A percentile compares a stretch with the other conserved stretches of the same genome.
These are phyloP conservation scores for Mercurialis annua DNA, from an alignment of 345 rosid species.

Conservation along the genomic window DNA sequence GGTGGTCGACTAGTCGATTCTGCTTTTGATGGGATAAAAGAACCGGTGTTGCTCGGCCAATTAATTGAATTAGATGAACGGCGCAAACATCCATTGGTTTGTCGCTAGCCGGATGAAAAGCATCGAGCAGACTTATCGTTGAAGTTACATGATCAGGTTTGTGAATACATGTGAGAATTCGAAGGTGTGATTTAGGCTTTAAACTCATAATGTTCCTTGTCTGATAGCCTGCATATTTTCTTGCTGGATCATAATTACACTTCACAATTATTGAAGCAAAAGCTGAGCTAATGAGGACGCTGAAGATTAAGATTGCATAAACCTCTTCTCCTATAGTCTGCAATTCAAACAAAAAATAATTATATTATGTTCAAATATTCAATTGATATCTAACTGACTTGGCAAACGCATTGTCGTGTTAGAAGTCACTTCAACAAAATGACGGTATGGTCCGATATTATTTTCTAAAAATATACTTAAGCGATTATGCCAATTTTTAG, in stretches of 20 bases:
- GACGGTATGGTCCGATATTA: no score
- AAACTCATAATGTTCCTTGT: conserved; percentile 32
- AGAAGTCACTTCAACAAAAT: no score
- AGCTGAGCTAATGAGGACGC: conserved; percentile 15
- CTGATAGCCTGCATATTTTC: no score
- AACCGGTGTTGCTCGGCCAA: conserved; percentile 30
- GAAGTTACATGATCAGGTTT: conserved; percentile 24
- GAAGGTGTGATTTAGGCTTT: conserved; percentile 20
- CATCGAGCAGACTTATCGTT: conserved; percentile 32
- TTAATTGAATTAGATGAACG: conserved; percentile 33
- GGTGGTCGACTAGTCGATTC: neutral
- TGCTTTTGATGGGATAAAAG: conserved; percentile 22
- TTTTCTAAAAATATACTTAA: no score
- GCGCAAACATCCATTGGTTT: conserved; percentile 23
- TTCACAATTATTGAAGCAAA: conserved; percentile 30
- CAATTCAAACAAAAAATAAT: neutral
- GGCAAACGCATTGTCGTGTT: no score
- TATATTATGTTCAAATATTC: no score
- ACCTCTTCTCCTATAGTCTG: neutral
- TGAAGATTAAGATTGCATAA: neutral
- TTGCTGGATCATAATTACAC: conserved; percentile 38
- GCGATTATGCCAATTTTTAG: no score
- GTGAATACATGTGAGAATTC: conserved; percentile 36
- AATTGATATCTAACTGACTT: no score
- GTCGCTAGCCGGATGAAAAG: conserved; percentile 17